Conservation (phyloP, 1,139 yeast genomes). For the Suhomyces chickasaworum region DNA sequence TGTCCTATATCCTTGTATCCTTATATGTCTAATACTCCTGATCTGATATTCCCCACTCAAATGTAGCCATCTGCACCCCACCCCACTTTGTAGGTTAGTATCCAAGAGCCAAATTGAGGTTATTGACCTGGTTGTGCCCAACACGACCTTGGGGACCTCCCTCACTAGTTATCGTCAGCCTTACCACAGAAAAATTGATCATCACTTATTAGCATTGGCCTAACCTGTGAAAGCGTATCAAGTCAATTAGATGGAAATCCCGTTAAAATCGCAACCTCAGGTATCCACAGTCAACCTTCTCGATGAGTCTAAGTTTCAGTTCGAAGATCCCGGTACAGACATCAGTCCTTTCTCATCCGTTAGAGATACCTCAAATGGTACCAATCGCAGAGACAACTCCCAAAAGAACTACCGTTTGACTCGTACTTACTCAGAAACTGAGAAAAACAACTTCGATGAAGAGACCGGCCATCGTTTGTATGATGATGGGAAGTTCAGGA, state of each 20-base stretch:
- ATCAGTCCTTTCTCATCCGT: neutral
- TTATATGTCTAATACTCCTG: neutral
- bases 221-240: neutral
- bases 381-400: slow-evolving; percentile 4
- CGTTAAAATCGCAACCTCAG: slow-evolving; percentile 46
- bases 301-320: slow-evolving; percentile 29
- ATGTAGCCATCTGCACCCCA: neutral
- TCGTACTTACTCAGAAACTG: slow-evolving; percentile 59
- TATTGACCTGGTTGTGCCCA: neutral
- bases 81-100: neutral
- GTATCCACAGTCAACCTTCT: slow-evolving; percentile 41
- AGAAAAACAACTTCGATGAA: slow-evolving; percentile 53
- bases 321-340: slow-evolving; percentile 5
- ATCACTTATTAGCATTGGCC: neutral
- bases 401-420: slow-evolving; percentile 25
- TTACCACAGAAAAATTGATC: slow-evolving; percentile 12
- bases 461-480: slow-evolving; percentile 52
- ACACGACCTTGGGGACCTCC: neutral
- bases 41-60: neutral
- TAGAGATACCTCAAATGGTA: slow-evolving; percentile 8
- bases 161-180: slow-evolving; percentile 3
- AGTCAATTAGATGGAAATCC: slow-evolving; percentile 39
- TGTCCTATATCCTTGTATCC: neutral
- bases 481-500: slow-evolving; percentile 50
- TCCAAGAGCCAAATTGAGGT: neutral